These are phyloP conservation scores for Martensiomyces pterosporus DNA, from an alignment of 192 early-diverging fungal species.

Conservation along the genomic window DNA sequence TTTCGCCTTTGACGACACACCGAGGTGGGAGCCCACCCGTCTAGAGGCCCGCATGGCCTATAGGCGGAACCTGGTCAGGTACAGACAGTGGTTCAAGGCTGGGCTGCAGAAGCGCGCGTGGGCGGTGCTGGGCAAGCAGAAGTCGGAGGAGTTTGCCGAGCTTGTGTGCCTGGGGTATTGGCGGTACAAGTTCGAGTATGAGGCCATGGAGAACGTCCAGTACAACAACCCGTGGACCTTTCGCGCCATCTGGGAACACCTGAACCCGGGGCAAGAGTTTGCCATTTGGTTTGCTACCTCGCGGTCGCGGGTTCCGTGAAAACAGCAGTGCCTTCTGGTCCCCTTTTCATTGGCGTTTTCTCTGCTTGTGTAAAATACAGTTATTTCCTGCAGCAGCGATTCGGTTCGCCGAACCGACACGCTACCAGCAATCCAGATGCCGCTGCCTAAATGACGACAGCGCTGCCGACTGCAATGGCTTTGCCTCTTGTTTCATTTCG, in stretches of 20 bases:
- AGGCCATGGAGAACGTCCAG: conserved; percentile 21
- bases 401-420: too few relatives aligned
- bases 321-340: too few relatives aligned
- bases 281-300: conserved; percentile 35
- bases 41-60: conserved; percentile 19
- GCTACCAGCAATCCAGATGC: too few relatives aligned
- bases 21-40: conserved; percentile 32
- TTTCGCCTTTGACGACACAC: conserved; percentile 42
- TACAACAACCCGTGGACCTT: conserved; percentile 46
- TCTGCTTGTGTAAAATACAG: too few relatives aligned
- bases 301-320: too few relatives aligned
- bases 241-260: conserved; percentile 34
- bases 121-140: conserved; percentile 12
- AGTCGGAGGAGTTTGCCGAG: conserved; percentile 12
- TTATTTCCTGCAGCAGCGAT: too few relatives aligned
- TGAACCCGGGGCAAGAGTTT: conserved; percentile 22
- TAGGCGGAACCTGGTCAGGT: conserved; percentile 35
- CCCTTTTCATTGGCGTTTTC: background rate
- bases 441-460: too few relatives aligned
- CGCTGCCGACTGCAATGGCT: too few relatives aligned
- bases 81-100: conserved; percentile 36
- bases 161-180: conserved; percentile 36
- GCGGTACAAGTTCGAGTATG: conserved; percentile 40
- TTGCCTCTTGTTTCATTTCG: too few relatives aligned
- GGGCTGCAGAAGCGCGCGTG: conserved; percentile 32